Base-by-base conservation (phyloP, 2,329 filamentous ascomycete genomes). In the Epichloe gansuensis region DNA sequence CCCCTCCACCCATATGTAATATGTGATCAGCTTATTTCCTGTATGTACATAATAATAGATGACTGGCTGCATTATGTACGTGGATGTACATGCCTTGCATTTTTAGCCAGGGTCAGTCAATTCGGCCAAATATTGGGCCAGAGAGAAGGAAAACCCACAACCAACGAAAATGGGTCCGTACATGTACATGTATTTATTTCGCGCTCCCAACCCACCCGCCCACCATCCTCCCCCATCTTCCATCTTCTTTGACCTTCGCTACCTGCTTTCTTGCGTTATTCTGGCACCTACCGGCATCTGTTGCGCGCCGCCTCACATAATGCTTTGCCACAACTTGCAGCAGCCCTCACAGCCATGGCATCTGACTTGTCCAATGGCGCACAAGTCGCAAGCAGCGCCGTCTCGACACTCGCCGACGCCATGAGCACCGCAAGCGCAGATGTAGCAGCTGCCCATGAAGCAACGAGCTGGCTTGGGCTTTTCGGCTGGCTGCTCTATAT, bases 381-480 rank as follows among this genome's bases (percentile, higher is more conserved):
- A 50, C 61, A 62, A 46, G 60, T 65, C 62, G 65, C 67, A 46
- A 60, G 58, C 59, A 59, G 58, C 58, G 58, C 67, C 60, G 59
- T 67, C 49, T 58, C 63, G 55, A 67, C 61, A 60, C 57, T 69
- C 28, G 68, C 72, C 43, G 48, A 51, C 45, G 67, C 67, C 55
- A 64, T 76, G 60, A 71, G 58, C 58, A 61, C 61, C n/a, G 56
- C 59, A 28, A 52, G 61, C 60, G 48, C 68, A 56, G 64, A 69
- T 53, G 39, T 44, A 39, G 64, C 65, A 44, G 63, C 66, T 55
- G 61, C 63, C 42, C 67, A 72, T 55, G 63, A 67, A 56, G 67
- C 73, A 3, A 71, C 69, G 15, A 75, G 78, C 44, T 83, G 80
- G 80, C 70, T 83, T 46, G 77, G 79, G 23, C 64, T 80, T 50